phyloP scores from a whole-genome alignment of 768 basidiomycete genomes.

The Psilocybe azurescens region DNA sequence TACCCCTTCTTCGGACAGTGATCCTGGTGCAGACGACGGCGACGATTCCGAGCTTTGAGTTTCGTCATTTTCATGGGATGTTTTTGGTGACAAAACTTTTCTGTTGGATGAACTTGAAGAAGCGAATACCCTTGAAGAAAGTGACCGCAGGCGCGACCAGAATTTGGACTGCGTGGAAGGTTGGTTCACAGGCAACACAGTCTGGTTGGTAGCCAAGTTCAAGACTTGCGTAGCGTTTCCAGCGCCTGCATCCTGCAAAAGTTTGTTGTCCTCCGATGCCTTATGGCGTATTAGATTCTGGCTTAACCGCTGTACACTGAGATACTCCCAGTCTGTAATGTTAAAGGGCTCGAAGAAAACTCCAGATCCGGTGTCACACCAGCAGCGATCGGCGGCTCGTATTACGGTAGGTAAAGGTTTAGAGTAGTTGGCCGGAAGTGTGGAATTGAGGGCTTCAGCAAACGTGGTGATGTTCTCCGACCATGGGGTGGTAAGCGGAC shows the following conservation, averaged over 20 bases:
- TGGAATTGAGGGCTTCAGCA: conserved; percentile 63
- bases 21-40: conserved; percentile 12
- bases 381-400: conserved; percentile 78
- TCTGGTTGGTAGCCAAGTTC: neutral
- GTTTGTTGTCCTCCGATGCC: conserved; percentile 25
- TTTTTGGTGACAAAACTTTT: neutral
- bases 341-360: conserved; percentile 81
- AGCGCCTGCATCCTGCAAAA: neutral
- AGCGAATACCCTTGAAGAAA: neutral
- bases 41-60: conserved; percentile 6
- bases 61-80: neutral
- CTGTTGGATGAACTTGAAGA: neutral
- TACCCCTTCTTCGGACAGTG: conserved; percentile 48
- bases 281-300: conserved; percentile 44
- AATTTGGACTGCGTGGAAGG: neutral
- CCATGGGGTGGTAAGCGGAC: conserved; percentile 69
- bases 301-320: conserved; percentile 58
- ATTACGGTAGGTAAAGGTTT: conserved; percentile 60
- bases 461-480: conserved; percentile 75
- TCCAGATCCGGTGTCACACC: conserved; percentile 77
- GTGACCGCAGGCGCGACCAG: conserved; percentile 11
- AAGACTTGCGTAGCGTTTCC: neutral
- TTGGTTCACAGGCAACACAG: neutral
- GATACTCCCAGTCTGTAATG: conserved; percentile 73
- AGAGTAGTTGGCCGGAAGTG: conserved; percentile 44